Conservation (phyloP, 805 yeast species). For the Metschnikowia hibisci region DNA sequence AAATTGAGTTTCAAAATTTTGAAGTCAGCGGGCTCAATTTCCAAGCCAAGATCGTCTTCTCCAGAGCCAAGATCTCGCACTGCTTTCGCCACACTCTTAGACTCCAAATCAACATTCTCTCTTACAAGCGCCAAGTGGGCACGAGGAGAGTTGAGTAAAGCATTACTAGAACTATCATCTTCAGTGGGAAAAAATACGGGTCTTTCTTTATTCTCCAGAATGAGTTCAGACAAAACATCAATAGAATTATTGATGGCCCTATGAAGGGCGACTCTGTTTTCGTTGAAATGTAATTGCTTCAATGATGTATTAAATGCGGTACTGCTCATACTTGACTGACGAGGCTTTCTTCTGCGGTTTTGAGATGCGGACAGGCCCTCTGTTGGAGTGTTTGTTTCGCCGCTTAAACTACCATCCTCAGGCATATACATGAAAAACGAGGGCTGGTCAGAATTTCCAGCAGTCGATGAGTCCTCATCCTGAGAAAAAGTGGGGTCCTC, state of each 20-base stretch:
- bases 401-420: constrained; percentile 27
- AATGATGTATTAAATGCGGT: constrained; percentile 49
- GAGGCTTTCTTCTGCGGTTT: constrained; percentile 6
- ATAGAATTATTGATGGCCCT: constrained; percentile 54
- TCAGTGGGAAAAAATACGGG: constrained; percentile 62
- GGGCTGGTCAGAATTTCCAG: constrained; percentile 13
- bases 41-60: constrained; percentile 21
- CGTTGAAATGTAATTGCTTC: constrained; percentile 73
- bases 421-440: constrained; percentile 28
- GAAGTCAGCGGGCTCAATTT: constrained; percentile 31
- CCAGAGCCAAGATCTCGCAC: constrained; percentile 11
- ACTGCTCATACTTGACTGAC: constrained; percentile 17
- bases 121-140: constrained; percentile 53
- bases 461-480: constrained; percentile 13
- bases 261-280: constrained; percentile 61
- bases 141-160: constrained; percentile 44
- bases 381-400: constrained; percentile 27
- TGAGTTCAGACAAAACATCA: constrained; percentile 48
- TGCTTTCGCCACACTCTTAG: constrained; percentile 19
- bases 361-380: constrained; percentile 25
- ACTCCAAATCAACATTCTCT: constrained; percentile 27
- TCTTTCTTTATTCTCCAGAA: constrained; percentile 52
- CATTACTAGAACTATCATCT: constrained; percentile 28
- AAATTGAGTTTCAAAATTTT: constrained; percentile 61
- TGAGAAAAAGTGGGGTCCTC: not conserved